These are phyloP conservation scores for Poronia punctata DNA, from an alignment of 495 filamentous ascomycete genomes.

Conservation along the genomic window DNA sequence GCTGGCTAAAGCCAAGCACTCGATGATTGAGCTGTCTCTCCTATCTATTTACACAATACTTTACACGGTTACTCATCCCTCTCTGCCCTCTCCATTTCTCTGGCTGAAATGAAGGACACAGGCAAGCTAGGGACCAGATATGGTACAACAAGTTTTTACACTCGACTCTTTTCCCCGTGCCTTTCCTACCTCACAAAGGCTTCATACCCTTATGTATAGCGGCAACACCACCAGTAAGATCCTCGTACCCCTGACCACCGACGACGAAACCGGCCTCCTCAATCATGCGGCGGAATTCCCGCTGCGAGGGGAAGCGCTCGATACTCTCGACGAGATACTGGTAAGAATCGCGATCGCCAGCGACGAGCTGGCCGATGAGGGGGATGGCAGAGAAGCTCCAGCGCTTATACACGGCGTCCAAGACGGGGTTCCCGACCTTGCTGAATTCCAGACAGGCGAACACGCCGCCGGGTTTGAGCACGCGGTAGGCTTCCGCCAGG, in stretches of 20 bases:
- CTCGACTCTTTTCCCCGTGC: not conserved
- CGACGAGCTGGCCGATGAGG: conserved; percentile 89
- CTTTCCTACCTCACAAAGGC: conserved; percentile 47
- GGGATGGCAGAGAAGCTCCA: conserved; percentile 96
- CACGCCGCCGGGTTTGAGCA: conserved; percentile 88
- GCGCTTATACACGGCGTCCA: conserved; percentile 85
- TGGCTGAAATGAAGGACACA: not conserved
- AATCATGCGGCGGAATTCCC: conserved; percentile 81
- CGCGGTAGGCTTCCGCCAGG: conserved; percentile 71
- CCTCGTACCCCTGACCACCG: conserved; percentile 74
- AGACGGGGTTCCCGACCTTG: conserved; percentile 63
- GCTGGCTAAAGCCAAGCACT: not conserved
- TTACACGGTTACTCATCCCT: not conserved
- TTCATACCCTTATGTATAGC: conserved; percentile 97
- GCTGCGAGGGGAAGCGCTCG: conserved; percentile 82
- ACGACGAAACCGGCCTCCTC: conserved; percentile 79
- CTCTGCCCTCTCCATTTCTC: not conserved
- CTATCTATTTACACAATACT: not conserved
- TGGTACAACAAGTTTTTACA: too few species aligned
- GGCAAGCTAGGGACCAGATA: too few species aligned
- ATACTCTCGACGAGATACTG: conserved; percentile 99
- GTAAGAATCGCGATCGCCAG: conserved; percentile 90
- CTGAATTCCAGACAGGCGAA: conserved; percentile 97
- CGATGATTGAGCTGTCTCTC: not conserved
- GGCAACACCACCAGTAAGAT: conserved; percentile 85